Conservation (phyloP, 352 stramenopile genomes). For the Achlya hypogyna region DNA sequence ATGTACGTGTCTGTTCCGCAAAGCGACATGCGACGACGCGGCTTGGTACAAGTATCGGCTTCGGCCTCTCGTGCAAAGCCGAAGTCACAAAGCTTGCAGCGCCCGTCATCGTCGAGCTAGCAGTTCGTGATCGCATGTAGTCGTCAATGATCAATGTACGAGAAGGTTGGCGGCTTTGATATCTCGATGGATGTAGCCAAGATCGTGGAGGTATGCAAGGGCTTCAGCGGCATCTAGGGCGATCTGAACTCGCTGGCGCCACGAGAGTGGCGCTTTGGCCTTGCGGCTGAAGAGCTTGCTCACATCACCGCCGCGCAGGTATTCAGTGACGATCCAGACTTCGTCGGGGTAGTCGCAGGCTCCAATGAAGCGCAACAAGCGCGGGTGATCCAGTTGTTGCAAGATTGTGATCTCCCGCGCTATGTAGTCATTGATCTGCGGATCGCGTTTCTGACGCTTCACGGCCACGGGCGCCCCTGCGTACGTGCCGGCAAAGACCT, state of each 20-base stretch:
- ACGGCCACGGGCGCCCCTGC: constrained; percentile 57
- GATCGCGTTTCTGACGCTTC: constrained; percentile 79
- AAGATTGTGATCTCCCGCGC: constrained; percentile 21
- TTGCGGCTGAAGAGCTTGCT: constrained; percentile 51
- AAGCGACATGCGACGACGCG: constrained; percentile 58
- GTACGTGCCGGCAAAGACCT: constrained; percentile 65
- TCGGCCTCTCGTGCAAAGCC: constrained; percentile 41
- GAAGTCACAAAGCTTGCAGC: constrained; percentile 80
- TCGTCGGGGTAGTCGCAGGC: constrained; percentile 46
- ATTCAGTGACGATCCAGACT: constrained; percentile 76
- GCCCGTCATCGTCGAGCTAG: constrained; percentile 48
- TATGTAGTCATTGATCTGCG: constrained; percentile 27
- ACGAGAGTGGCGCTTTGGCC: constrained; percentile 37
- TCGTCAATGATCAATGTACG: constrained; percentile 3
- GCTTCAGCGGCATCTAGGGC: constrained; percentile 74
- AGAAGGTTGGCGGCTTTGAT: constrained; percentile 84
- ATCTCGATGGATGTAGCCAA: constrained; percentile 67
- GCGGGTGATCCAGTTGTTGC: constrained; percentile 3
- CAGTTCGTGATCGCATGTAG: neutral
- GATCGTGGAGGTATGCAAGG: constrained; percentile 92
- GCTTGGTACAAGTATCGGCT: constrained; percentile 25
- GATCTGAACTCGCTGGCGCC: constrained; percentile 47
- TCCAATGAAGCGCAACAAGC: constrained; percentile 1
- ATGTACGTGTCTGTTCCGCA: constrained; percentile 75
- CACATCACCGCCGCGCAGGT: constrained; percentile 62